These are phyloP conservation scores for Ceratobasidium theobromae DNA, from an alignment of 1,284 basidiomycete genomes.

Conservation along the genomic window DNA sequence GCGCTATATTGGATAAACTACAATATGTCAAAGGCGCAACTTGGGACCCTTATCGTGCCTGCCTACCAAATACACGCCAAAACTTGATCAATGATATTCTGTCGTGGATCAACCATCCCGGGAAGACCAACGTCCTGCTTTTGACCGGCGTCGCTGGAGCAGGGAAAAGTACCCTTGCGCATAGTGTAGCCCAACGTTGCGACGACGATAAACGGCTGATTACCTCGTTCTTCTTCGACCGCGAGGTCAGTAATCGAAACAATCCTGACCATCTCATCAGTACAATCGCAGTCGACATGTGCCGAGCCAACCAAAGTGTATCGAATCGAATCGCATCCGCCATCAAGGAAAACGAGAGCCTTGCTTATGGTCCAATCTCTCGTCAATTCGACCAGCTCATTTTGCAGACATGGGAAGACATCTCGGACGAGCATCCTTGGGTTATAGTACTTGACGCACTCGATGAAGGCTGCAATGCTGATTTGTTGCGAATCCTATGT, in stretches of 20 bases:
- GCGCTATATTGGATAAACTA: neutral
- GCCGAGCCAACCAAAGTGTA: neutral
- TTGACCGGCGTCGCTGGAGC: conserved; percentile 37
- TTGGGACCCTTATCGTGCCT: neutral
- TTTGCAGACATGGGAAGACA: neutral
- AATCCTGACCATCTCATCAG: neutral
- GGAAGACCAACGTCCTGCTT: conserved; percentile 9
- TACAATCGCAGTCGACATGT: neutral
- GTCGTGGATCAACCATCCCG: neutral
- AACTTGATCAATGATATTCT: neutral
- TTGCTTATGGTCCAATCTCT: neutral
- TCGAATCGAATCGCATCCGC: neutral
- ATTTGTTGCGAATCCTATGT: neutral
- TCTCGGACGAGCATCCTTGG: neutral
- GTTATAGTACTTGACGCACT: conserved; percentile 7
- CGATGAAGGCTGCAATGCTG: neutral
- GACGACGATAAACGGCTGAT: conserved; percentile 28
- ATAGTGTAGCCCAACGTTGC: conserved; percentile 37
- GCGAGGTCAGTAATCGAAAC: conserved; percentile 9
- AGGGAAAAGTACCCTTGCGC: conserved; percentile 39
- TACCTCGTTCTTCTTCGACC: conserved; percentile 35
- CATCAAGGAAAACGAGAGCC: neutral
- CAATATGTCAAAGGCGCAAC: neutral
- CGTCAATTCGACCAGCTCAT: neutral
- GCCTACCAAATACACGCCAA: neutral